Percentiles rank a stretch among this genome's conserved stretches.
Evolutionary conservation across 768 basidiomycete species (phyloP).

Genomic region (Gloeostereum incarnatum): DNA sequence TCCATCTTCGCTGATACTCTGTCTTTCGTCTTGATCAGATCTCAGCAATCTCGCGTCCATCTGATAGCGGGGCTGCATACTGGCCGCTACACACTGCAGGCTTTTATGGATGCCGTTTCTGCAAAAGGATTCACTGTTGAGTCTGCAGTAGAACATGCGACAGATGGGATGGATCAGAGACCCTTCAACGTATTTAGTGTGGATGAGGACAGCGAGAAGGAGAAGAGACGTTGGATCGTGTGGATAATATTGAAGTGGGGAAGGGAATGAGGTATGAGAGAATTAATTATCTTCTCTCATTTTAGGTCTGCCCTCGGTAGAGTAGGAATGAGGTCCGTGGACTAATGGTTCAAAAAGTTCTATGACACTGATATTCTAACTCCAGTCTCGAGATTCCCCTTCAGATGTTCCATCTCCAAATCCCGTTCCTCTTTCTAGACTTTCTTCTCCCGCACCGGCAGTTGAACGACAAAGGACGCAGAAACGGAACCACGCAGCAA

Average conservation of each 20-base stretch:
- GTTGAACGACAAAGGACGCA: no score
- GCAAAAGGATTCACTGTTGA: slow-evolving; percentile 36
- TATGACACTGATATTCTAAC: no score
- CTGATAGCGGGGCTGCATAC: slow-evolving; percentile 73
- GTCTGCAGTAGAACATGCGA: slow-evolving; percentile 37
- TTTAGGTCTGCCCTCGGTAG: no score
- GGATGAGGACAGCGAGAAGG: slow-evolving; percentile 54
- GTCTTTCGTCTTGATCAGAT: slow-evolving; percentile 31
- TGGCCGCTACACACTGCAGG: slow-evolving; percentile 60
- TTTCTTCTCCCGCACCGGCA: no score
- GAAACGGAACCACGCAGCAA: no score
- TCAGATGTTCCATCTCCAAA: no score
- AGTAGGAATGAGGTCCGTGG: no score
- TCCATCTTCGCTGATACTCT: slow-evolving; percentile 43
- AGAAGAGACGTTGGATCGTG: slow-evolving; percentile 63
- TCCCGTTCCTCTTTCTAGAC: no score
- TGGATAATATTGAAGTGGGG: slow-evolving; percentile 55
- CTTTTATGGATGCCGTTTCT: slow-evolving; percentile 37
- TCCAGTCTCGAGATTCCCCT: no score
- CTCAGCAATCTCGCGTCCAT: slow-evolving; percentile 39
- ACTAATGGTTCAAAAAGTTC: no score
- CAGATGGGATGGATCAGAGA: slow-evolving; percentile 26
- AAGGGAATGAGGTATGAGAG: no score
- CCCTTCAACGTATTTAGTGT: slow-evolving; percentile 43
- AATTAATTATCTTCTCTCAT: no score